Percentiles rank a stretch among this genome's conserved stretches.
These are phyloP conservation scores for Rhododendron kiyosumense DNA, from an alignment of 148 eudicot species.

Conservation along the genomic window DNA sequence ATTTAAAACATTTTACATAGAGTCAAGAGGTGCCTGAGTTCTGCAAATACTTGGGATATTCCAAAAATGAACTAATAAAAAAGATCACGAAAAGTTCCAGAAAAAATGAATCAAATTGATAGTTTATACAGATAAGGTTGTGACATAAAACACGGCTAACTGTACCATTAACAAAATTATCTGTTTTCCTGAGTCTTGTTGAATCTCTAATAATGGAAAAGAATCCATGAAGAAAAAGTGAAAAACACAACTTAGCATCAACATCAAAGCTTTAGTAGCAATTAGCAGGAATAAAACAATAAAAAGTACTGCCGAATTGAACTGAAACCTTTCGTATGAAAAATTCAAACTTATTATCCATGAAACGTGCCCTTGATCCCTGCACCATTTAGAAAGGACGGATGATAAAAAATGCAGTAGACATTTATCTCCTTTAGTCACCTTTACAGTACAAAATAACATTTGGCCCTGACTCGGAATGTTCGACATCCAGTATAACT, in stretches of 20 bases:
- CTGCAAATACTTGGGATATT: not conserved
- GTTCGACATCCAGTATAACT: not conserved
- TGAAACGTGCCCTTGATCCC: not conserved
- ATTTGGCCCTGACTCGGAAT: not conserved
- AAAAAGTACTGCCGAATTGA: not conserved
- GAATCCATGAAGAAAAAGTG: not conserved
- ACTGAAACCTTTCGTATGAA: not conserved
- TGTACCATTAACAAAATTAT: not conserved
- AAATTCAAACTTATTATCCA: not conserved
- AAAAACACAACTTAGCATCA: not conserved
- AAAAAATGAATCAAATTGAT: not conserved
- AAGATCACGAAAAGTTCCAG: not conserved
- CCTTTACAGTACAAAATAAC: not conserved
- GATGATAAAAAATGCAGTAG: not conserved
- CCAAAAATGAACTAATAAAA: not conserved
- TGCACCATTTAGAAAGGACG: not conserved
- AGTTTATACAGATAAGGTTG: not conserved
- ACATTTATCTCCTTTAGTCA: not conserved
- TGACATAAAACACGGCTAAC: not conserved
- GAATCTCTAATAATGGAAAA: not conserved
- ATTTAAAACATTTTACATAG: too few relatives aligned
- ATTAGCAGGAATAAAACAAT: not conserved
- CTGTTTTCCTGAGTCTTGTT: not conserved
- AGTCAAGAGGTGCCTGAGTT: too few relatives aligned
- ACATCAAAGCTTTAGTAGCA: not conserved